Evolutionary conservation across 1,139 yeast species (phyloP), one percentile per base, ranked within the genome.

Genomic region (Yamadazyma atlantica): DNA sequence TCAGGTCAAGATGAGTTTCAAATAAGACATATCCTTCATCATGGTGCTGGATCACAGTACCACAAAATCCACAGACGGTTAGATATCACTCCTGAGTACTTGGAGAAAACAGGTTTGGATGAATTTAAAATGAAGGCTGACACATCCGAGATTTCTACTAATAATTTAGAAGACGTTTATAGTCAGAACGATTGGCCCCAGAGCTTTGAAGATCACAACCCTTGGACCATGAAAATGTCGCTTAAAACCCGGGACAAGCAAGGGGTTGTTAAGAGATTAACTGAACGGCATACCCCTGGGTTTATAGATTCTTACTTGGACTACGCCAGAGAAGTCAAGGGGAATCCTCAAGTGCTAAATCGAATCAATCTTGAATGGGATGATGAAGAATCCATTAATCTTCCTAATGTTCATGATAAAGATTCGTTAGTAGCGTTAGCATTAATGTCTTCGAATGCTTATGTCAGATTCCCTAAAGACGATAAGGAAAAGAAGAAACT

Each of bases 381-480:
- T 8, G 62, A 61, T 10, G 73, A 65, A 32, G 57, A 54, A 4
- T 69, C 70, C 12, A 68, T 82, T 3, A 41, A 62, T 1, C 74
- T 85, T 1, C 98, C 98, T 0, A 79, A 92, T 52, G 65, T 92
- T 7, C 63, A 78, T 3, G 96, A 90, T 59, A 75, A 75, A 38
- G 80, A 78, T 29, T 85, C 97, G 0, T 58, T 92, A 4, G 68
- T 90, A 4, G 67, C 85, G 1, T 64, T 92, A 33, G 98, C 97
- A 0, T 64, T 84, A 39, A 85, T 92, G 77, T 80, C 97, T 0
- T 85, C 96, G 2, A 86, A 92, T 60, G 97, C 98, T 2, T 92
- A 92, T 54, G 96, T 88, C 2, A 74, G 76, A 35, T 65, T 78
- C 27, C 97, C 97, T 2, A 62, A 68, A 28, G 76, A 80, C 27